These are phyloP conservation scores for Erythrobasidium yunnanense DNA, from an alignment of 768 basidiomycete species.

Conservation along the genomic window DNA sequence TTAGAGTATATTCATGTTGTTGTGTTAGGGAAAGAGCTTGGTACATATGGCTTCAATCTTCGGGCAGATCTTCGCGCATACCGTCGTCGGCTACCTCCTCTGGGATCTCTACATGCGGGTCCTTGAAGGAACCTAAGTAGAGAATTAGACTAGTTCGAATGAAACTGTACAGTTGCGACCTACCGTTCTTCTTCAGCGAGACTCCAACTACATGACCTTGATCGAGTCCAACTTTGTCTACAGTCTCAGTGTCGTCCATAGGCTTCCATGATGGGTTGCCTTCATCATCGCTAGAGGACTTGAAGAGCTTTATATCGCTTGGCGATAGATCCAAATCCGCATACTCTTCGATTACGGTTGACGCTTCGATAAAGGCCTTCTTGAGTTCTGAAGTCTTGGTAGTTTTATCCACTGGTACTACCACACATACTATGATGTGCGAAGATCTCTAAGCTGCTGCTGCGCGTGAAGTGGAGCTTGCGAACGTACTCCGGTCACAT, in stretches of 20 bases:
- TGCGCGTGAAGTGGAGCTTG: not conserved
- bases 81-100: no score
- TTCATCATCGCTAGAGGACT: conserved; percentile 2
- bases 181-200: conserved; percentile 2
- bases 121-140: no score
- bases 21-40: no score
- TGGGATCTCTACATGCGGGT: no score
- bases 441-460: not conserved
- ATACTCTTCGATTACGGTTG: not conserved
- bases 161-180: no score
- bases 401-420: not conserved
- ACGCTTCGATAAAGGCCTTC: conserved; percentile 2
- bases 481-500: not conserved
- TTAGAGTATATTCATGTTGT: no score
- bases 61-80: no score
- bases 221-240: conserved; percentile 19
- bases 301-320: conserved; percentile 9
- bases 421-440: not conserved
- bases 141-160: no score
- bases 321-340: not conserved
- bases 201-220: conserved; percentile 22
- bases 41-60: no score
- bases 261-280: conserved; percentile 14
- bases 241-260: conserved; percentile 6
- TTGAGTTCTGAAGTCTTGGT: conserved; percentile 10